Conservation (phyloP, 2,329 filamentous ascomycete species). For the Beauveria sp. region DNA sequence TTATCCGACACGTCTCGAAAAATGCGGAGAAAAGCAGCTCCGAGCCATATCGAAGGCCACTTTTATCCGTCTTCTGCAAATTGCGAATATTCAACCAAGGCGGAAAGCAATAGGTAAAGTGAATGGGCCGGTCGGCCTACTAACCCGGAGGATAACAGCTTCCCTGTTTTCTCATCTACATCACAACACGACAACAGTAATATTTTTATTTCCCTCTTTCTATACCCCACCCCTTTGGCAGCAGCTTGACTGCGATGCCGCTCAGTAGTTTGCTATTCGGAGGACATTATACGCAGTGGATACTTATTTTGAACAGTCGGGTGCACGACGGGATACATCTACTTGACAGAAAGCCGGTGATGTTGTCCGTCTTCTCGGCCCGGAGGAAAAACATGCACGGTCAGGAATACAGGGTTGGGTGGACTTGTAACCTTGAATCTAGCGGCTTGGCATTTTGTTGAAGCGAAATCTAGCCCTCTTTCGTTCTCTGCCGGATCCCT, state of each 20-base stretch:
- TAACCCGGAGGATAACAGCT: not conserved
- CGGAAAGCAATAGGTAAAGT: constrained; percentile 4
- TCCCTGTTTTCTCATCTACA: not conserved
- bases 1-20: not conserved
- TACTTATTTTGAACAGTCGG: not conserved
- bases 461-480: constrained; percentile 1
- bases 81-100: not conserved
- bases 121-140: not conserved
- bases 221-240: not conserved
- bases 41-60: not conserved
- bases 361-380: not conserved
- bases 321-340: not conserved
- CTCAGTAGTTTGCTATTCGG: not conserved
- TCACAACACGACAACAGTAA: not conserved
- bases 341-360: not conserved
- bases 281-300: not conserved
- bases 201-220: not conserved
- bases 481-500: not conserved
- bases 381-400: not conserved
- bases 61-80: not conserved
- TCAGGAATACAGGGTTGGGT: not conserved
- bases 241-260: not conserved
- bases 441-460: not conserved
- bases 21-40: not conserved
- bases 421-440: constrained; percentile 7